Evolutionary conservation across 2,329 filamentous ascomycete genomes (phyloP).

Genomic region (Zopfia rhizophila): DNA sequence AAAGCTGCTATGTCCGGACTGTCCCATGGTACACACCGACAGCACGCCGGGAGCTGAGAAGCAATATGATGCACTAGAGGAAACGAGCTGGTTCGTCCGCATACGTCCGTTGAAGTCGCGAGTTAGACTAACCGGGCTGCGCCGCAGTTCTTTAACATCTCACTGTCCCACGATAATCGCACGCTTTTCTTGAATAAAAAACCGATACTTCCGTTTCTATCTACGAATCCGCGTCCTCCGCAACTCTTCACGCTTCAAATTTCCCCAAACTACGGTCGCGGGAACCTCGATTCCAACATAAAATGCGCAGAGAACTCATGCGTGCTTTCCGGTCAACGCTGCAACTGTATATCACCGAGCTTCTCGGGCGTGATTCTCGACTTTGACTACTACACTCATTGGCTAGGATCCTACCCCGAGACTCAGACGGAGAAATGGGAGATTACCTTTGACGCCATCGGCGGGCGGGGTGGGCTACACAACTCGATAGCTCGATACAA

Average conservation of each 20-base stretch:
- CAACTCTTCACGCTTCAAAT: conserved; percentile 30
- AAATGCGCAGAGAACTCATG: conserved; percentile 22
- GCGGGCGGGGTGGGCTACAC: conserved; percentile 19
- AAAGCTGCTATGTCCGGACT: conserved; percentile 43
- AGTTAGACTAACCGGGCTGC: neutral
- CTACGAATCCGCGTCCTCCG: no score
- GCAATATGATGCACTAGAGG: no score
- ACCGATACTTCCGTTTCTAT: conserved; percentile 37
- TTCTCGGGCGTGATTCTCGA: no score
- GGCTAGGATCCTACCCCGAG: no score
- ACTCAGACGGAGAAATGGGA: conserved; percentile 37
- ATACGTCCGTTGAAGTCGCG: no score
- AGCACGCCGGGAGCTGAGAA: no score
- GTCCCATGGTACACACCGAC: conserved; percentile 25
- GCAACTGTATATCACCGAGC: conserved; percentile 19
- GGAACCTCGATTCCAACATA: conserved; percentile 36
- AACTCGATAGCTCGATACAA: conserved; percentile 32
- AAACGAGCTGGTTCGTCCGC: no score
- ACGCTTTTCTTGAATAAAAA: conserved; percentile 37
- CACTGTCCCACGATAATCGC: conserved; percentile 40
- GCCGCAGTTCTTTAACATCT: conserved; percentile 42
- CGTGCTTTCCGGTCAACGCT: neutral
- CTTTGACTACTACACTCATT: no score
- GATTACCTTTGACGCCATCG: conserved; percentile 44
- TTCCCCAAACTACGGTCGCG: conserved; percentile 32